Conservation (phyloP, 2,329 filamentous ascomycete species). For the Lachnellula subtilissima region DNA sequence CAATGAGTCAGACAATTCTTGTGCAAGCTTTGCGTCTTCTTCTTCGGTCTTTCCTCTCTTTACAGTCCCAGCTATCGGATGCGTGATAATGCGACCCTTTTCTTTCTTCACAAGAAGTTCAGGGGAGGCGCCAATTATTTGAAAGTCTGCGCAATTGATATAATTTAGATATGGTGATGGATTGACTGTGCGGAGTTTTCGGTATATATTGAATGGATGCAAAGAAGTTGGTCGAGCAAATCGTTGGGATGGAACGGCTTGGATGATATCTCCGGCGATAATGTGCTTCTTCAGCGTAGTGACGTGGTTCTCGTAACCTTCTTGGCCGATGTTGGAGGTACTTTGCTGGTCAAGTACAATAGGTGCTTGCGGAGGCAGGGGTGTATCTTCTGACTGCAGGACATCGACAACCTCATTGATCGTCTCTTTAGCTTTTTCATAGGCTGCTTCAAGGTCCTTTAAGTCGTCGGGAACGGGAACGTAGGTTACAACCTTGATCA, state of each 20-base stretch:
- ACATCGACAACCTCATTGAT: conserved; percentile 66
- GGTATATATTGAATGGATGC: conserved; percentile 97
- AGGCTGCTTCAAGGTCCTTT: conserved; percentile 59
- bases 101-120: conserved; percentile 93
- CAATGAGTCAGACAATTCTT: conserved; percentile 70
- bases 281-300: conserved; percentile 86
- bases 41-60: conserved; percentile 75
- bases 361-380: conserved; percentile 70
- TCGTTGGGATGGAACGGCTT: conserved; percentile 91
- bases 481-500: conserved; percentile 91
- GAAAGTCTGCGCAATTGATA: conserved; percentile 84
- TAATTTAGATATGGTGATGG: conserved; percentile 97
- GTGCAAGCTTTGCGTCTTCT: conserved; percentile 75
- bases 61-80: conserved; percentile 95
- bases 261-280: conserved; percentile 87
- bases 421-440: conserved; percentile 59
- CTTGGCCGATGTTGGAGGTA: conserved; percentile 83
- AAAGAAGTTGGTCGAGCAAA: conserved; percentile 84
- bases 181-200: conserved; percentile 93
- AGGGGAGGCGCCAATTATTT: conserved; percentile 91
- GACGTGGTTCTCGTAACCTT: conserved; percentile 89
- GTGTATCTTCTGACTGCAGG: conserved; percentile 69
- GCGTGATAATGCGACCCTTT: conserved; percentile 81
- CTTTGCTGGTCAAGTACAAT: conserved; percentile 73
- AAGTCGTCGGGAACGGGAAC: conserved; percentile 61